Percentiles rank a stretch among this genome's conserved stretches.
Conservation (phyloP, 1,139 yeast genomes). For the Saccharomyces hybrid region DNA sequence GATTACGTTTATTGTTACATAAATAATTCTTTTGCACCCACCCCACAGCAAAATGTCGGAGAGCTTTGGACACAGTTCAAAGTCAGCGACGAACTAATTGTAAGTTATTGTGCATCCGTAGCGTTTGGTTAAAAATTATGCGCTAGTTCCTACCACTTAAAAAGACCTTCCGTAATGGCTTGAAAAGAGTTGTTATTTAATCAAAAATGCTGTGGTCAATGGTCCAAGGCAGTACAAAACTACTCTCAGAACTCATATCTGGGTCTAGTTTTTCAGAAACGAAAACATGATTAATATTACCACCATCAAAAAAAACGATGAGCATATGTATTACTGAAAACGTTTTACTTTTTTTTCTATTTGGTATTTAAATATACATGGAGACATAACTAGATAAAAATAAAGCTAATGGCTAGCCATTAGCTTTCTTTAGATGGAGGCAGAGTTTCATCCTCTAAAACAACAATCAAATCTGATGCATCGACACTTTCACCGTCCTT, state of each 20-base stretch:
- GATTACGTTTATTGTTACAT: constrained; percentile 27
- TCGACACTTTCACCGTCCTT: no score
- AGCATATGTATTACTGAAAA: background rate
- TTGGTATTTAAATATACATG: background rate
- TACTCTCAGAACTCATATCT: no score
- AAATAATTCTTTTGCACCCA: constrained; percentile 32
- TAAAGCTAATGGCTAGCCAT: background rate
- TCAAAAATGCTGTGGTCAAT: no score
- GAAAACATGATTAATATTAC: background rate
- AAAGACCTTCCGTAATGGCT: no score
- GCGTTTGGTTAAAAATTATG: constrained; percentile 23
- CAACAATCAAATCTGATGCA: no score
- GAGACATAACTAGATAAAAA: background rate
- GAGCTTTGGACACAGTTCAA: constrained; percentile 30
- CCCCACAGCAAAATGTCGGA: constrained; percentile 29
- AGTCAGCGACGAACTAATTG: constrained; percentile 27
- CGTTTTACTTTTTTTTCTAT: background rate
- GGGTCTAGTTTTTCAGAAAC: no score
- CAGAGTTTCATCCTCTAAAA: background rate
- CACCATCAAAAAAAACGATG: no score
- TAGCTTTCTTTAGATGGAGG: no score
- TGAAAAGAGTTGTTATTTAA: no score
- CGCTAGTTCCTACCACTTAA: no score
- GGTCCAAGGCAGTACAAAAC: no score
- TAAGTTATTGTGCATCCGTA: constrained; percentile 30